Evolutionary conservation across 2,329 filamentous ascomycete species (phyloP).

Genomic region (Calonectria hawksworthii): DNA sequence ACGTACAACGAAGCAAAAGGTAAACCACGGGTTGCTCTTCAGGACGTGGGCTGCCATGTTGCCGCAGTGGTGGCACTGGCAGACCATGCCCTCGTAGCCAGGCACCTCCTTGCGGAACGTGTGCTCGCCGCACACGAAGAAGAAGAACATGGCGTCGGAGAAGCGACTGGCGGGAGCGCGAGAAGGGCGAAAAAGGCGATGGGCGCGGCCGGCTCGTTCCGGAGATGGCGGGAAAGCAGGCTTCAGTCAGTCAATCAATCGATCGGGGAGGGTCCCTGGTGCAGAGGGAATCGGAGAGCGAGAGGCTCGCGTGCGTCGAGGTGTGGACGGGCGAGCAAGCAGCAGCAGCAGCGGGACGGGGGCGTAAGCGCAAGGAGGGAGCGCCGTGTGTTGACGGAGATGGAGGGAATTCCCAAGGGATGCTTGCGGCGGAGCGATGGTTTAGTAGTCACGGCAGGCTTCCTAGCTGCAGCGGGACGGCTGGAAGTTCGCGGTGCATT

Average conservation of each 20-base stretch:
- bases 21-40: conserved; percentile 81
- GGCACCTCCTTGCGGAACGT: conserved; percentile 71
- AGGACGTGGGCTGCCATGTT: conserved; percentile 73
- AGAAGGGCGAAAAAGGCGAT: not conserved
- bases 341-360: not conserved
- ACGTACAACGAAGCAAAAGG: conserved; percentile 80
- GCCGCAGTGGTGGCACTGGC: conserved; percentile 76
- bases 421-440: not conserved
- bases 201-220: not conserved
- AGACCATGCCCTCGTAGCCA: conserved; percentile 73
- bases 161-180: not conserved
- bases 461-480: conserved; percentile 9
- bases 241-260: not conserved
- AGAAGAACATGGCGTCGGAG: conserved; percentile 67
- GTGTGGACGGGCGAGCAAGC: not conserved
- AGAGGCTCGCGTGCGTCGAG: not conserved
- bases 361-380: conserved; percentile 5
- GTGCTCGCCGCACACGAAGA: conserved; percentile 74
- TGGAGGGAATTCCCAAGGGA: conserved; percentile 10
- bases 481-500: not conserved
- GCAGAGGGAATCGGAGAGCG: not conserved
- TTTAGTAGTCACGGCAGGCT: conserved; percentile 8
- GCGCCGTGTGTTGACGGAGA: conserved; percentile 27
- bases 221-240: not conserved
- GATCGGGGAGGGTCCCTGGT: not conserved